These are phyloP conservation scores for Puccinia polysora DNA, from an alignment of 1,284 basidiomycete species.

Conservation along the genomic window DNA sequence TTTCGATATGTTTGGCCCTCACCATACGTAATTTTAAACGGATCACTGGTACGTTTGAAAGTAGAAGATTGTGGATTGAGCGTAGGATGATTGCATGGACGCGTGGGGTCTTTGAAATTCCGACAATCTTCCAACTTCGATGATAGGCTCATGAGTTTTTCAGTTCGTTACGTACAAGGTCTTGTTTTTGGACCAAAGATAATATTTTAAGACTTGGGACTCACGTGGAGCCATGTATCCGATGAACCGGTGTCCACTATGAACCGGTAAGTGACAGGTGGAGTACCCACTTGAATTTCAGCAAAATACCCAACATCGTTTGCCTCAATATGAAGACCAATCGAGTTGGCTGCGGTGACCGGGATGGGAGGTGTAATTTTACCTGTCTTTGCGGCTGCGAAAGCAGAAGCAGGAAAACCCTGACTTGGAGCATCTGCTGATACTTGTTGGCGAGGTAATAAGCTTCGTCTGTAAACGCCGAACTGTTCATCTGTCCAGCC, in stretches of 20 bases:
- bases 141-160: too few species aligned
- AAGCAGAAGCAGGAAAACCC: conserved; percentile 9
- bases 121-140: conserved; percentile 58
- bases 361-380: conserved; percentile 59
- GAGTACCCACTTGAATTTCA: conserved; percentile 70
- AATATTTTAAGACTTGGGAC: background rate
- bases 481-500: background rate
- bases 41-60: conserved; percentile 58
- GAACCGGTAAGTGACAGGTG: conserved; percentile 66
- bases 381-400: conserved; percentile 48
- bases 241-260: conserved; percentile 81
- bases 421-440: background rate
- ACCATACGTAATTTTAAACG: conserved; percentile 26
- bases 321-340: conserved; percentile 68
- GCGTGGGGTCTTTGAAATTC: conserved; percentile 46
- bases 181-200: too few species aligned
- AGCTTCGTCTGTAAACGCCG: background rate
- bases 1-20: background rate
- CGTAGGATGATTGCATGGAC: conserved; percentile 63
- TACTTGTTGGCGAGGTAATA: background rate
- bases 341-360: conserved; percentile 61
- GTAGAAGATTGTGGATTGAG: conserved; percentile 65
- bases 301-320: conserved; percentile 65
- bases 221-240: conserved; percentile 69
- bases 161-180: background rate